Evolutionary conservation across 495 filamentous ascomycete species (phyloP), one percentile per base, ranked within the genome.

Genomic region (Sporormia fimetaria): DNA sequence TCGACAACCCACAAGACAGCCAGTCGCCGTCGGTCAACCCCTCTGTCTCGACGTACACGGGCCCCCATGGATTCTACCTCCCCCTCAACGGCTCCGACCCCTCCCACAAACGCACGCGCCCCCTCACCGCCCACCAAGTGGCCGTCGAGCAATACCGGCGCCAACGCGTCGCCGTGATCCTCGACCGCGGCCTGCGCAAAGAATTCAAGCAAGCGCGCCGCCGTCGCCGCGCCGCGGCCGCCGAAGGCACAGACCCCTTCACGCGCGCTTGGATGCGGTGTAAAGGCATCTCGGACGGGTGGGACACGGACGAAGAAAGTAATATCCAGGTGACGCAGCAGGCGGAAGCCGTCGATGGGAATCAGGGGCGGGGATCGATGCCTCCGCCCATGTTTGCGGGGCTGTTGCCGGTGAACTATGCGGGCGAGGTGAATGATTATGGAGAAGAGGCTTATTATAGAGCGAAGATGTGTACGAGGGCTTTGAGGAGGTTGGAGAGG

Each of bases 51-150:
- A 18, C 22, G 33, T 10, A 15, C 10, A 28, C 11, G 30, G 54
- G 51, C 15, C 54, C 54, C 7, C 54, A 57, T 31, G 54, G 54
- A 20, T 57, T 55, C 47, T 57, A 57, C 23, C 51, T 57, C 15
- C 51, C 54, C 1, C 52, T 55, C 2, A 57, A 57, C 23, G 54
- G 54, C 14, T 41, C 54, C 8, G 54, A 57, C 11, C 54, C 51
- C 0, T 14, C 34, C 6, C 54, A 57, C 52, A 74, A 77, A 38
- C 75, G 80, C n/a, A 75, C 80, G 3, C 75, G 90, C 4, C 88
- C 87, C 3, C 71, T 93, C 14, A 98, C 90, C 0, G 81, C 84
- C 7, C 90, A 98, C 59, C 90, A 98, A 54, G 67, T 93, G 21
- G 90, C 87, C 6, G 83, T 96, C 3, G 85, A 94, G 51, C 74